Base-by-base conservation (phyloP, 2,329 filamentous ascomycete genomes). In the Penicillium sp. region DNA sequence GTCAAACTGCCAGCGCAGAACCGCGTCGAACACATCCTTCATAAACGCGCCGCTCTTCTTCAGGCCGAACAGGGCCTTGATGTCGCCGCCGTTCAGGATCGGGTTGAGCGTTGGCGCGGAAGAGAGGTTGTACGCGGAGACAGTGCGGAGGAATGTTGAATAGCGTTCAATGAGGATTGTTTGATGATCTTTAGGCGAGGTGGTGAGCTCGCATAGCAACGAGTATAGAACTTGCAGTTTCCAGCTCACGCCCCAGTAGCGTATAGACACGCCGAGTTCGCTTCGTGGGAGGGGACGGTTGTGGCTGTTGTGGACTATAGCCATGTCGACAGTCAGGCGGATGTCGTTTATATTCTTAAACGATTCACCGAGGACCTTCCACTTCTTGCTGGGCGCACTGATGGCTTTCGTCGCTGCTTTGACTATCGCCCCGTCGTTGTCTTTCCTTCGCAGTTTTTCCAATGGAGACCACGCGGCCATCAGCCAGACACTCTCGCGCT, bases 211-310 rank as follows among this genome's bases (percentile, higher is more conserved):
- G 21, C 43, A 48, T 18, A 48, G 20, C 5, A 55, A 33, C 1
- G 52, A 48, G 45, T 48, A 55, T 11, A 55, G 9, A 9, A 43
- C 43, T 28, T 55, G 52, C 4, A 55, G 52, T 40, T 35, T 55
- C 52, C 52, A 55, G 8, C 33, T 48, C n/a, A 48, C 47, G 4
- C 52, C 52, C 52, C 52, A 55, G n/a, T 45, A 48, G 5, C 52
- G 45, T 21, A 55, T 43, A 12, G 52, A 20, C 20, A 35, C 24
- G 30, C 52, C 52, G 14, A 55, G 14, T 40, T 21, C 40, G 52
- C 52, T 42, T 48, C 52, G 45, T 5, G 16, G 24, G 8, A 38
- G 30, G 11, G 26, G 47, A 7, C 1, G 23, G 28, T 24, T 48
- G n/a, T 42, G 23, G 28, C 18, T 48, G n/a, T 42, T 23, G n/a